phyloP scores from a whole-genome alignment of 176 grass and related monocot species.

The Ensete glaucum region DNA sequence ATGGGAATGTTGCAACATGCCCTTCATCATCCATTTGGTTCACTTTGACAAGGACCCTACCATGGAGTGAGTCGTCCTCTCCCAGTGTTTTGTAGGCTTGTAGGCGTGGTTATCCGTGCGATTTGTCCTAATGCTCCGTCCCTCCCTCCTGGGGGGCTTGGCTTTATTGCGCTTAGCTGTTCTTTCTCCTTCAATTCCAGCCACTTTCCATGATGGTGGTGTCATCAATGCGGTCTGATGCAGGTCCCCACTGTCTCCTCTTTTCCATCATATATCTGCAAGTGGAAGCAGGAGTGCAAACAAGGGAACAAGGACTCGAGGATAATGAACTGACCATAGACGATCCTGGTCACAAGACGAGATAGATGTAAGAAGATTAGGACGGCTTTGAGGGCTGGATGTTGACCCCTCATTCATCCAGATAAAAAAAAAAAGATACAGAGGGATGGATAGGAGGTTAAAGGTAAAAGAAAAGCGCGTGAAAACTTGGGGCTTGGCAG shows the following conservation, averaged over 20 bases:
- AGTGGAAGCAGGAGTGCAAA: neutral
- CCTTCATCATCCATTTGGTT: slow-evolving; percentile 16
- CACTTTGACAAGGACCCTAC: slow-evolving; percentile 17
- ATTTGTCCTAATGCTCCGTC: neutral
- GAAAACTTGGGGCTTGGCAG: neutral
- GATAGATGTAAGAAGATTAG: slow-evolving; percentile 1
- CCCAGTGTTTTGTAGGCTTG: no score
- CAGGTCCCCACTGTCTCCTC: slow-evolving; percentile 13
- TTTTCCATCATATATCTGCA: slow-evolving; percentile 8
- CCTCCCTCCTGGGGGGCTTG: neutral
- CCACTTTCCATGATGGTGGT: slow-evolving; percentile 1
- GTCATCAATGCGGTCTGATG: neutral
- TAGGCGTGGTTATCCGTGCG: neutral
- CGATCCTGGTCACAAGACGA: slow-evolving; percentile 8
- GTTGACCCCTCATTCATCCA: slow-evolving; percentile 10
- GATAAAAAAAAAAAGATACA: slow-evolving; percentile 4
- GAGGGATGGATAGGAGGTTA: neutral
- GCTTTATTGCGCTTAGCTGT: neutral
- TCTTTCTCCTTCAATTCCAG: slow-evolving; percentile 5
- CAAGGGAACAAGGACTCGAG: slow-evolving; percentile 5
- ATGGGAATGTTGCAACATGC: slow-evolving; percentile 26
- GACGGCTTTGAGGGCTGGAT: slow-evolving; percentile 5
- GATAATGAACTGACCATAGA: slow-evolving; percentile 4
- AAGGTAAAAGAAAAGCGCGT: neutral
- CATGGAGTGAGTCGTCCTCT: slow-evolving; percentile 3